Conservation (phyloP, 345 rosid genomes). For the Combretum micranthum region DNA sequence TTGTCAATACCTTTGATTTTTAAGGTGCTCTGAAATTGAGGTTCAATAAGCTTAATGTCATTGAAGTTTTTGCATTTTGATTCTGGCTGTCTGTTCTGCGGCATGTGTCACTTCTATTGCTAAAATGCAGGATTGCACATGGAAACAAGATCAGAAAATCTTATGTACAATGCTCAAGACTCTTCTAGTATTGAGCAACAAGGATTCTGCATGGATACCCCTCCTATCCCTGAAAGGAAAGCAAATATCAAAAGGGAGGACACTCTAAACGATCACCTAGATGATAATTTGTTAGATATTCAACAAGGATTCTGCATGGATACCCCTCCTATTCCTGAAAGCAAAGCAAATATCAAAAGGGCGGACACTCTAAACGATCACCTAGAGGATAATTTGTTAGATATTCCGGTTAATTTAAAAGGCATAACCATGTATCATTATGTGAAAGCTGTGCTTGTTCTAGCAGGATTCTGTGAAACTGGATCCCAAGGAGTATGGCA, state of each 20-base stretch:
- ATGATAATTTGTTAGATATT: constrained; percentile 11
- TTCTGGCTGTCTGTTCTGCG: too few relatives aligned
- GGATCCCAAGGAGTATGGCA: constrained; percentile 60
- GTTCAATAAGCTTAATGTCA: too few relatives aligned
- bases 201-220: constrained; percentile 10
- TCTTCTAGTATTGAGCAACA: constrained; percentile 1
- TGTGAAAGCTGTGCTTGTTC: constrained; percentile 58
- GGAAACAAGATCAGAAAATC: constrained; percentile 4
- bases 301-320: constrained; percentile 11
- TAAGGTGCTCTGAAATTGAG: too few relatives aligned
- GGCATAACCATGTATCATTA: constrained; percentile 46
- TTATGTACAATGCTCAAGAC: constrained; percentile 1
- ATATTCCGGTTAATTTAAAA: constrained; percentile 30
- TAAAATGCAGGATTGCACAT: background rate
- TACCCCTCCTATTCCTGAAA: background rate
- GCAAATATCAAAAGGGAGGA: constrained; percentile 4
- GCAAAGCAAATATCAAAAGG: constrained; percentile 1
- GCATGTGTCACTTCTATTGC: too few relatives aligned
- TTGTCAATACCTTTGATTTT: too few relatives aligned
- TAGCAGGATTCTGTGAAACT: constrained; percentile 53
- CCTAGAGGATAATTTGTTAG: constrained; percentile 5
- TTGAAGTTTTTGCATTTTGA: too few relatives aligned
- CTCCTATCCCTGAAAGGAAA: background rate
- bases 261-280: constrained; percentile 3
- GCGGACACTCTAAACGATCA: constrained; percentile 6